Evolutionary conservation across 2,329 filamentous ascomycete genomes (phyloP).

Genomic region (Capronia americana): DNA sequence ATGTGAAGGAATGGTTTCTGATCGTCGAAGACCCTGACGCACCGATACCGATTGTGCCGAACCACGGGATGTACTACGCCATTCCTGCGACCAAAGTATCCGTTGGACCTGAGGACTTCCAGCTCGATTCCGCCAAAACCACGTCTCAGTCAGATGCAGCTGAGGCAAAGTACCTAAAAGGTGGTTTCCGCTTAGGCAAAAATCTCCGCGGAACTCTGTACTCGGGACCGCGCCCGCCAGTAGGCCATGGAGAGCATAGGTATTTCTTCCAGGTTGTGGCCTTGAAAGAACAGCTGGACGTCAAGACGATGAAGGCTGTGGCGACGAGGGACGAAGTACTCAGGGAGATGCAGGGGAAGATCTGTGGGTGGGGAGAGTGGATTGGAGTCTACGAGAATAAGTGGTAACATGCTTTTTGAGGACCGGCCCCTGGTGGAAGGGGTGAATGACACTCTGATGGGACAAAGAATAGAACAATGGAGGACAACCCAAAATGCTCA

Average conservation of each 20-base stretch:
- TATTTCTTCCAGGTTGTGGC: constrained; percentile 61
- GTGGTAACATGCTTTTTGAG: constrained; percentile 39
- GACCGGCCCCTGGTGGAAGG: background rate
- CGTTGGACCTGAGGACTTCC: constrained; percentile 50
- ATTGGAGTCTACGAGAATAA: constrained; percentile 54
- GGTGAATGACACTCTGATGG: background rate
- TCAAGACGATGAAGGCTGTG: constrained; percentile 46
- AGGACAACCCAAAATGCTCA: background rate
- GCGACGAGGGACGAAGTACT: constrained; percentile 54
- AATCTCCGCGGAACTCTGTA: constrained; percentile 53
- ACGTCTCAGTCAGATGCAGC: background rate
- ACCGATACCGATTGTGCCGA: constrained; percentile 53
- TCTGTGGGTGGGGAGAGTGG: constrained; percentile 60
- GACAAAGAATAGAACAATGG: background rate
- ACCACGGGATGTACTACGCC: constrained; percentile 54
- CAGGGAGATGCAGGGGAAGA: constrained; percentile 54
- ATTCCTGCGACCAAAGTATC: constrained; percentile 48
- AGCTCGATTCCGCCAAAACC: constrained; percentile 39
- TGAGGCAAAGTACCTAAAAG: constrained; percentile 38
- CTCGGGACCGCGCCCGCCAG: constrained; percentile 54
- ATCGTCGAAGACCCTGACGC: constrained; percentile 58
- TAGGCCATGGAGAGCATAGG: constrained; percentile 60
- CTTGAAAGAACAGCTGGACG: constrained; percentile 53
- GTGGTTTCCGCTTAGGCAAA: constrained; percentile 57
- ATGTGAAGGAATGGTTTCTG: constrained; percentile 55